Evolutionary conservation across 106 monocot genomes (phyloP).

Genomic region (Vanilla planifolia): DNA sequence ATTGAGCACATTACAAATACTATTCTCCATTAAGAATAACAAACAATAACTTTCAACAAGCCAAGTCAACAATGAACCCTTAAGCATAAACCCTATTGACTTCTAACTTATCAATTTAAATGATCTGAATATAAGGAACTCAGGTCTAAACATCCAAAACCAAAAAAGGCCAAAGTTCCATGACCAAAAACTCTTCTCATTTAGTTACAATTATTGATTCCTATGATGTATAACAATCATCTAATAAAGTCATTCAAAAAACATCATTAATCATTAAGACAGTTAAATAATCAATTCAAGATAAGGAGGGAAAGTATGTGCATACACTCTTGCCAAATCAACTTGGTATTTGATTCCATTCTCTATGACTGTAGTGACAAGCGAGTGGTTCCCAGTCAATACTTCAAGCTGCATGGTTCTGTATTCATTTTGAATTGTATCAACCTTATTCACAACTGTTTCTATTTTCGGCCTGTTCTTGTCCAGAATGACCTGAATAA

Average conservation of each 20-base stretch:
- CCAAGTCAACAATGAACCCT: background rate
- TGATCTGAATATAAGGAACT: background rate
- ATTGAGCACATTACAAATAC: no score
- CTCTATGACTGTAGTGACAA: conserved; percentile 79
- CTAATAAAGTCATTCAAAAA: no score
- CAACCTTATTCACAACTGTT: conserved; percentile 95
- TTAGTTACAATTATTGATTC: background rate
- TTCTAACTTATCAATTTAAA: background rate
- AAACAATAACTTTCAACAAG: background rate
- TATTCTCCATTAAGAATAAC: background rate
- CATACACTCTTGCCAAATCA: conserved; percentile 80
- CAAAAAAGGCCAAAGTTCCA: background rate
- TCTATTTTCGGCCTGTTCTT: conserved; percentile 90
- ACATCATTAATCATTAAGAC: background rate
- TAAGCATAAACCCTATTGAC: background rate
- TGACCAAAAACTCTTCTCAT: background rate
- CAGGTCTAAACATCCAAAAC: background rate
- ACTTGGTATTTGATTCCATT: conserved; percentile 81
- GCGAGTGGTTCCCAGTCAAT: conserved; percentile 89
- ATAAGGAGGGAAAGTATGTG: background rate
- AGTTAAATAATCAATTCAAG: background rate
- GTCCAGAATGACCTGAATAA: conserved; percentile 80
- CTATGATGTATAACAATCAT: no score
- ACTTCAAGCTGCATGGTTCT: conserved; percentile 96
- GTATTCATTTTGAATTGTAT: conserved; percentile 85